These are phyloP conservation scores for Colletotrichum spinosum DNA, from an alignment of 2,329 filamentous ascomycete species.

Conservation along the genomic window DNA sequence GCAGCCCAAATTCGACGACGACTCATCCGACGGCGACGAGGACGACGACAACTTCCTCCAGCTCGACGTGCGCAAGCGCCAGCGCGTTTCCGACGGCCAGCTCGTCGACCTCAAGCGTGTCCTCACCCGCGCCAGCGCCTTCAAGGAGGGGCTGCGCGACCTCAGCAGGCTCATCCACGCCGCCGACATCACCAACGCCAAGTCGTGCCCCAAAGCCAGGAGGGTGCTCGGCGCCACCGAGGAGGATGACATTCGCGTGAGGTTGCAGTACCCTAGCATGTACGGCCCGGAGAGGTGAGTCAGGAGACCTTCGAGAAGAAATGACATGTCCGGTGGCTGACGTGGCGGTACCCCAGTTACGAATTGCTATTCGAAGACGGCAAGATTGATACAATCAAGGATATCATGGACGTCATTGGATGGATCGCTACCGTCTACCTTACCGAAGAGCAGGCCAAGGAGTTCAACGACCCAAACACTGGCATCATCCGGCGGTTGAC, in stretches of 20 bases:
- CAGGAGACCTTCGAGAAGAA: conserved; percentile 10
- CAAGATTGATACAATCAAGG: conserved; percentile 80
- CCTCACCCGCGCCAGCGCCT: conserved; percentile 59
- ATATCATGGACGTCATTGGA: conserved; percentile 77
- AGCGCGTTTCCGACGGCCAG: conserved; percentile 55
- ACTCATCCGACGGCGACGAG: conserved; percentile 61
- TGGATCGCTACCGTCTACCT: conserved; percentile 82
- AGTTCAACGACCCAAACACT: conserved; percentile 77
- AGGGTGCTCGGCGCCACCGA: conserved; percentile 31
- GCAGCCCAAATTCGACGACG: conserved; percentile 58
- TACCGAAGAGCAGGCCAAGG: conserved; percentile 73
- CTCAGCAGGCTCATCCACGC: conserved; percentile 66
- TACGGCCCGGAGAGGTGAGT: conserved; percentile 74
- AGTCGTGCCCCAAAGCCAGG: conserved; percentile 32
- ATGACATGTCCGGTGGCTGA: not conserved
- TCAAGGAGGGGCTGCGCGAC: conserved; percentile 39
- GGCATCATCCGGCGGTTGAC: conserved; percentile 84
- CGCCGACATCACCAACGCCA: conserved; percentile 51
- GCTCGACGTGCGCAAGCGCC: conserved; percentile 60
- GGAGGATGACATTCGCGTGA: conserved; percentile 68
- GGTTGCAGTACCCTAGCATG: conserved; percentile 86
- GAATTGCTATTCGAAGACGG: conserved; percentile 84
- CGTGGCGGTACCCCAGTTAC: conserved; percentile 60
- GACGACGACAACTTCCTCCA: conserved; percentile 52
- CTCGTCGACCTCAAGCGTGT: conserved; percentile 60